phyloP scores from a whole-genome alignment of 352 stramenopile species.

The Globisporangium nagaii region DNA sequence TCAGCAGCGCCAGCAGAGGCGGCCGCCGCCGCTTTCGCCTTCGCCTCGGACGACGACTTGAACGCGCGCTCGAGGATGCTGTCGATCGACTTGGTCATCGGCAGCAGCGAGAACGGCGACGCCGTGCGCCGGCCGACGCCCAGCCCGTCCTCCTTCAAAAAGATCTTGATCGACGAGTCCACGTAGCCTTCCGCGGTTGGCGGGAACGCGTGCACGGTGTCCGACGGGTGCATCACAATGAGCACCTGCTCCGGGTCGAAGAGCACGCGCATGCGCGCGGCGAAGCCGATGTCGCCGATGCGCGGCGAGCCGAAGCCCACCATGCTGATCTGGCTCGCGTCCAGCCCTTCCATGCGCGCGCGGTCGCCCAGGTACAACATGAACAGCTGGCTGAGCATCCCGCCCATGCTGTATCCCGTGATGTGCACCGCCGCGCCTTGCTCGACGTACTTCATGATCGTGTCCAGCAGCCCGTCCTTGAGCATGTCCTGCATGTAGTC shows the following conservation, averaged over 20 bases:
- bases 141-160: slow-evolving; percentile 63
- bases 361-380: slow-evolving; percentile 76
- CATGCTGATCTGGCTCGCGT: slow-evolving; percentile 79
- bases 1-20: neutral
- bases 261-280: slow-evolving; percentile 59
- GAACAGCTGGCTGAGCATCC: slow-evolving; percentile 74
- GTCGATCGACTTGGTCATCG: slow-evolving; percentile 71
- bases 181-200: slow-evolving; percentile 76
- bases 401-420: slow-evolving; percentile 84
- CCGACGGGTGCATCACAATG: slow-evolving; percentile 82
- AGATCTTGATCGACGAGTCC: slow-evolving; percentile 80
- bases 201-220: slow-evolving; percentile 79
- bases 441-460: slow-evolving; percentile 70
- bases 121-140: slow-evolving; percentile 60
- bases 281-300: slow-evolving; percentile 75
- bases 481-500: slow-evolving; percentile 86
- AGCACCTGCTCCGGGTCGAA: slow-evolving; percentile 76
- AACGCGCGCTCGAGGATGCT: slow-evolving; percentile 64
- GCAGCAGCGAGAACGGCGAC: slow-evolving; percentile 71
- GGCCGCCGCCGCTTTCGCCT: slow-evolving; percentile 11
- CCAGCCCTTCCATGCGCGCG: slow-evolving; percentile 64
- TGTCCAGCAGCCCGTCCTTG: slow-evolving; percentile 63
- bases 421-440: slow-evolving; percentile 70
- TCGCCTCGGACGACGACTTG: slow-evolving; percentile 28
- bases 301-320: slow-evolving; percentile 80